These are phyloP conservation scores for Kickxella alabastrina DNA, from an alignment of 192 early-diverging fungal genomes.

Conservation along the genomic window DNA sequence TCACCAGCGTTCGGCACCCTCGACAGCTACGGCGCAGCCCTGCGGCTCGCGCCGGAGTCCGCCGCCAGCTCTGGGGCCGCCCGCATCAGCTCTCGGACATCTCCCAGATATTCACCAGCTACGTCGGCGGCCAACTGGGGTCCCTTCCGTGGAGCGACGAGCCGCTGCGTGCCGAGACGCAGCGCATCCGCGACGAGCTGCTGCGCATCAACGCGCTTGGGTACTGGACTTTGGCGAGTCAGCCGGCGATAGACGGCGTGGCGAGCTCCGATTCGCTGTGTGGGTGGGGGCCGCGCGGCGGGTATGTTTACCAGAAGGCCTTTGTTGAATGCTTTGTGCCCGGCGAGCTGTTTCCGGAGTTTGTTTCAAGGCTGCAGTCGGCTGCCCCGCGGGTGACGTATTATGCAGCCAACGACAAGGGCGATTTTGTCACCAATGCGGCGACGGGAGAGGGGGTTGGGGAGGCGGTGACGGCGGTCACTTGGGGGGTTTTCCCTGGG, in stretches of 20 bases:
- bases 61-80: constrained; percentile 68
- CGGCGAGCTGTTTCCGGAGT: constrained; percentile 59
- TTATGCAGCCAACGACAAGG: constrained; percentile 81
- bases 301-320: constrained; percentile 97
- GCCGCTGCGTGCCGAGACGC: constrained; percentile 68
- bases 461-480: constrained; percentile 62
- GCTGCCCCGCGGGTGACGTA: constrained; percentile 74
- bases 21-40: constrained; percentile 77
- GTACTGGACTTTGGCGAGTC: constrained; percentile 91
- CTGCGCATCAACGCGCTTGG: constrained; percentile 70
- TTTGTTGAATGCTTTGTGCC: constrained; percentile 96
- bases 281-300: constrained; percentile 97
- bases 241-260: constrained; percentile 92
- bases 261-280: constrained; percentile 65
- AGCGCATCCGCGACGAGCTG: constrained; percentile 65
- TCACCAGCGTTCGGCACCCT: constrained; percentile 83
- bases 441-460: constrained; percentile 2
- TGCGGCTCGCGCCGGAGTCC: constrained; percentile 67
- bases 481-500: constrained; percentile 99
- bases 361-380: constrained; percentile 66
- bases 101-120: constrained; percentile 69
- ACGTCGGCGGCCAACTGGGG: constrained; percentile 67
- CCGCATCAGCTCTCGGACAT: constrained; percentile 66
- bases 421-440: constrained; percentile 66
- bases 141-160: constrained; percentile 90